phyloP scores from a whole-genome alignment of 345 rosid genomes.

The Mercurialis annua region DNA sequence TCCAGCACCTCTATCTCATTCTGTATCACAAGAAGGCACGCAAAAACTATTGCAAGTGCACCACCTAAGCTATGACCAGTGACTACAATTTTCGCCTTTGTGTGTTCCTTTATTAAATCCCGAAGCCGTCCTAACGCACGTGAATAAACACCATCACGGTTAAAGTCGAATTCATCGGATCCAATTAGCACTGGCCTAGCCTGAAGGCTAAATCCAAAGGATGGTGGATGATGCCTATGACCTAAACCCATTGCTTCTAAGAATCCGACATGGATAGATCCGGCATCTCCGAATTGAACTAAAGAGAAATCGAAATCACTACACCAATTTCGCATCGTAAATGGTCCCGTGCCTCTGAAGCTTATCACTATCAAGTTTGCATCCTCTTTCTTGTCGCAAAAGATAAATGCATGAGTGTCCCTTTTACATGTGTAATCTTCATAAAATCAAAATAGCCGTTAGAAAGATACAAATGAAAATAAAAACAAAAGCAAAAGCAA shows the following conservation, averaged over 20 bases:
- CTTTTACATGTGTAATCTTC: conserved; percentile 29
- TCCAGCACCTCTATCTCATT: conserved; percentile 53
- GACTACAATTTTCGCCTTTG: conserved; percentile 58
- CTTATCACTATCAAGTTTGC: conserved; percentile 66
- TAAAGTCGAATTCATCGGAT: background rate
- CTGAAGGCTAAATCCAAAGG: conserved; percentile 43
- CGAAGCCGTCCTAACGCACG: conserved; percentile 45
- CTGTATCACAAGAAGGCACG: conserved; percentile 49
- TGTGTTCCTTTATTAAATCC: conserved; percentile 53
- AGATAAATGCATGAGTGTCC: conserved; percentile 68
- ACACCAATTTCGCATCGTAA: conserved; percentile 74
- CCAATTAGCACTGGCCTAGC: background rate
- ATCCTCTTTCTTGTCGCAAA: conserved; percentile 64
- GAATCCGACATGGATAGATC: conserved; percentile 77
- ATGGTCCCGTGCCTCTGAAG: conserved; percentile 86
- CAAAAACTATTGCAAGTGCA: conserved; percentile 71
- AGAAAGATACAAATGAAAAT: conserved; percentile 1
- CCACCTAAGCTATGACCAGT: conserved; percentile 84
- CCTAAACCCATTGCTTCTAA: conserved; percentile 84
- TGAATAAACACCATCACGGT: conserved; percentile 47
- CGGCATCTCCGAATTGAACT: conserved; percentile 59
- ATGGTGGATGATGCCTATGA: conserved; percentile 38
- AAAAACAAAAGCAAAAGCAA: background rate
- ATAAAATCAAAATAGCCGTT: too few species aligned
- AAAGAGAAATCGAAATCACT: conserved; percentile 80